Evolutionary conservation across 306 rosid species (phyloP).

Genomic region (Casuarina equisetifolia): DNA sequence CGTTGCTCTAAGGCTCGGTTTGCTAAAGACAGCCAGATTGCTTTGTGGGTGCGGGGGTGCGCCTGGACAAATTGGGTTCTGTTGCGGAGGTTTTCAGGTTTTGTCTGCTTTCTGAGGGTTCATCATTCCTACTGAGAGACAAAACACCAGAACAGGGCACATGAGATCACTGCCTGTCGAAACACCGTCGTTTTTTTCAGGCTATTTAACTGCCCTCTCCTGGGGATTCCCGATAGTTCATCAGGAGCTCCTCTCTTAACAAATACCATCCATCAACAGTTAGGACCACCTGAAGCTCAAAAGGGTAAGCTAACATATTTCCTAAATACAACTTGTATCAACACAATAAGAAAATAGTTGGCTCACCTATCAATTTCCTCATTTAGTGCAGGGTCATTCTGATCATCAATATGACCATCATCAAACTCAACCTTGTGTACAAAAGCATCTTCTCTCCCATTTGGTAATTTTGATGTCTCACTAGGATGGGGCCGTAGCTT

Average conservation of each 20-base stretch:
- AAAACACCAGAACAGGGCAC: background rate
- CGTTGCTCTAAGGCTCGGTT: no score
- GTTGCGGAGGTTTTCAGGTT: background rate
- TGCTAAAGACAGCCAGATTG: no score
- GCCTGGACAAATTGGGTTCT: no score
- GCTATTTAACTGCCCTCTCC: no score
- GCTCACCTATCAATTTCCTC: slow-evolving; percentile 88
- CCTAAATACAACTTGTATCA: background rate
- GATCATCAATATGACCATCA: slow-evolving; percentile 77
- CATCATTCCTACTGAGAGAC: background rate
- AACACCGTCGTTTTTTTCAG: no score
- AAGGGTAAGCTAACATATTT: background rate
- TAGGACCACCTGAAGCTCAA: background rate
- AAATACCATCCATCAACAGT: background rate
- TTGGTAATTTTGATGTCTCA: slow-evolving; percentile 48
- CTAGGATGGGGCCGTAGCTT: slow-evolving; percentile 36
- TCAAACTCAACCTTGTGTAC: slow-evolving; percentile 53
- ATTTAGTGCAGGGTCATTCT: slow-evolving; percentile 84
- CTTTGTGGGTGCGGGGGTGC: no score
- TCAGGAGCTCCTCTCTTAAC: background rate
- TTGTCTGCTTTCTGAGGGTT: background rate
- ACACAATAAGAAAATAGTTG: background rate
- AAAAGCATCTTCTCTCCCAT: slow-evolving; percentile 39
- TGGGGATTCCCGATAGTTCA: no score
- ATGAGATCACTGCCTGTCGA: no score